Base-by-base conservation (phyloP, 371 early-diverging fungal species). In the Fennellomyces sp. region DNA sequence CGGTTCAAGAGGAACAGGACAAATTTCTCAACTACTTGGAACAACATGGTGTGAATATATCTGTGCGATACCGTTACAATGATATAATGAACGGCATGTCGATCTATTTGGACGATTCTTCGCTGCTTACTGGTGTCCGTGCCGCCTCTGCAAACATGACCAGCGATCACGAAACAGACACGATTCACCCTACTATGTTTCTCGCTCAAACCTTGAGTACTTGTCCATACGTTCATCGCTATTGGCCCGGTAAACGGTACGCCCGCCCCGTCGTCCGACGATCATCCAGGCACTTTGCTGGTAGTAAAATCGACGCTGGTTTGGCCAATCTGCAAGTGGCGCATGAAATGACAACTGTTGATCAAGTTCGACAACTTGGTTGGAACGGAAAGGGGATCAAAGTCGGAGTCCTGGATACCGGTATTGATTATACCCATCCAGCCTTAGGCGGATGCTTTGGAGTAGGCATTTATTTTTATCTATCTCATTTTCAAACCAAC, bases 371-470 rank as follows among this genome's bases (percentile, higher is more conserved):
- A 31, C 25, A 45, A 12, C 23, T 12, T 15, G 53, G 57, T 8
- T 60, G 27, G 19, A 33, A 56, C 0, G 66, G 65, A 5, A 31
- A 56, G 33, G 65, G 65, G 3, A 51, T 65, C 31, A 60, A 60
- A 17, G 29, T 65, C 12, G 65, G 52, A 5, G 56, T 65, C 21
- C 42, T 63, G 12, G 63, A 63, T 42, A 56, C 77, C 35, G 76
- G 78, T 17, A 75, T 89, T 21, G 87, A 88, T 67, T 91, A 87
- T 66, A 80, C 75, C 13, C 89, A 89, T 65, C 88, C 89, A 38
- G 88, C 89, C 6, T 70, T 91, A 50, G 89, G 88, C 19, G 88
- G 88, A 2, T 81, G 91, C 56, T 87, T 87, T 67, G 89, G 89
- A 8, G 65, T 65, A 64, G 41, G 53, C 35, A 58, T 25, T 26